A percentile compares a stretch with the other conserved stretches of the same genome.
Evolutionary conservation across 176 grass and related monocot genomes (phyloP).

Genomic region (Thinopyrum elongatum): DNA sequence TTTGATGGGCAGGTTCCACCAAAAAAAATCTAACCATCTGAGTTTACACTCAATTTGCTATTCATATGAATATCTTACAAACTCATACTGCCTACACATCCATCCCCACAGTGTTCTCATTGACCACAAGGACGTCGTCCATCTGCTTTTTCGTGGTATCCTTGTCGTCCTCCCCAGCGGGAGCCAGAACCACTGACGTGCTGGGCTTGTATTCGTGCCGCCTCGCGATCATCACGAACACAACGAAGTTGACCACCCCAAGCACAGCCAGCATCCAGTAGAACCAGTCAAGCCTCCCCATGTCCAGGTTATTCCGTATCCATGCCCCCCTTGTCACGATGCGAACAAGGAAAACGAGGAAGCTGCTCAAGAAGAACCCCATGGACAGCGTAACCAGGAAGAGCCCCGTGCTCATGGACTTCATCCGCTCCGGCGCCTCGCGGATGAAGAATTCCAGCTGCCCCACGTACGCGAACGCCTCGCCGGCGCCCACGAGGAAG

Average conservation of each 20-base stretch:
- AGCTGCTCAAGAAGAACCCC: conserved; percentile 72
- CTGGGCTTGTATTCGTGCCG: conserved; percentile 54
- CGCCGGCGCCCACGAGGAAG: conserved; percentile 63
- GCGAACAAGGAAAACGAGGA: conserved; percentile 54
- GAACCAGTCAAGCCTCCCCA: conserved; percentile 57
- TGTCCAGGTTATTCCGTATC: conserved; percentile 60
- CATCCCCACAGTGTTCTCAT: conserved; percentile 51
- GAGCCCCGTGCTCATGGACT: conserved; percentile 69
- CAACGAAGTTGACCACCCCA: conserved; percentile 51
- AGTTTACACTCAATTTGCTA: too few relatives aligned
- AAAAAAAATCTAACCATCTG: too few relatives aligned
- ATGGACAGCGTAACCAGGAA: conserved; percentile 60
- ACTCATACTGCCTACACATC: conserved; percentile 45
- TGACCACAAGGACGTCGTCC: conserved; percentile 40
- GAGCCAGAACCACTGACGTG: not conserved
- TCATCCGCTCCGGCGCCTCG: conserved; percentile 67
- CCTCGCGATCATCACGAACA: conserved; percentile 47
- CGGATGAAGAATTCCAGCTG: conserved; percentile 82
- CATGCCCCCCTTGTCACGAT: conserved; percentile 30
- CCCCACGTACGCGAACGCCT: conserved; percentile 78
- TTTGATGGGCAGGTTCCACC: too few relatives aligned
- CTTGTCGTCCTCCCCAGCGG: conserved; percentile 22
- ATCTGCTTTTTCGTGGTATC: conserved; percentile 21
- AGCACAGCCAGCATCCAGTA: conserved; percentile 74
- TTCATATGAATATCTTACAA: not conserved